These are phyloP conservation scores for Cinnamomum micranthum DNA, from an alignment of 164 flowering plant genomes.

Conservation along the genomic window DNA sequence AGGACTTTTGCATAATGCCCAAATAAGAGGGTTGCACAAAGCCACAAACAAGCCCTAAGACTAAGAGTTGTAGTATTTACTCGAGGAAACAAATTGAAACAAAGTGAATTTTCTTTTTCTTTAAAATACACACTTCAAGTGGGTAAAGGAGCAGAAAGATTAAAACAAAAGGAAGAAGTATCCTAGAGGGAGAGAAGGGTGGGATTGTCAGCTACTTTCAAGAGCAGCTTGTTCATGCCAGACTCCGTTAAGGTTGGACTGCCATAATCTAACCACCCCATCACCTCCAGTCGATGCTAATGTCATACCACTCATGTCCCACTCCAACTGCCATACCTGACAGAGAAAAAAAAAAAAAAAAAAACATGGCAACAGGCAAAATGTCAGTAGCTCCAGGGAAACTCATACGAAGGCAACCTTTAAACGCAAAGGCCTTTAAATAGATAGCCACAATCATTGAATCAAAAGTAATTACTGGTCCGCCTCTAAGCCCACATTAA, in stretches of 20 bases:
- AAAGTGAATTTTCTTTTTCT: too few species aligned
- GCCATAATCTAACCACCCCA: conserved; percentile 76
- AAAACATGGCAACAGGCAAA: not conserved
- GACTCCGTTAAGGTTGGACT: conserved; percentile 77
- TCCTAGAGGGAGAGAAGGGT: too few species aligned
- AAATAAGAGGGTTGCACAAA: too few species aligned
- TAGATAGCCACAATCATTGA: too few species aligned
- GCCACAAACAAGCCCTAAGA: too few species aligned
- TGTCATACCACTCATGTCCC: conserved; percentile 99
- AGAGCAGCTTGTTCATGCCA: conserved; percentile 85
- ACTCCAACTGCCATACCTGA: conserved; percentile 95
- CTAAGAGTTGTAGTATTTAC: too few species aligned
- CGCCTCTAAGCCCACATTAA: too few species aligned
- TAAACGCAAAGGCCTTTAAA: too few species aligned
- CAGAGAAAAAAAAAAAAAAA: not conserved
- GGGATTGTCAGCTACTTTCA: conserved; percentile 14
- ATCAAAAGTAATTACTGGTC: too few species aligned
- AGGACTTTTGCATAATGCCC: too few species aligned
- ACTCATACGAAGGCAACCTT: not conserved
- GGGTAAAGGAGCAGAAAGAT: not conserved
- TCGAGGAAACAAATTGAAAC: too few species aligned
- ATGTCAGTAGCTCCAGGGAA: not conserved
- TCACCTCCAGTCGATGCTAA: conserved; percentile 78
- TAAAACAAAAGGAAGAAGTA: not conserved
- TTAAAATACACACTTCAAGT: too few species aligned